These are phyloP conservation scores for Pseudogymnoascus sp. DNA, from an alignment of 2,329 filamentous ascomycete species.

Conservation along the genomic window DNA sequence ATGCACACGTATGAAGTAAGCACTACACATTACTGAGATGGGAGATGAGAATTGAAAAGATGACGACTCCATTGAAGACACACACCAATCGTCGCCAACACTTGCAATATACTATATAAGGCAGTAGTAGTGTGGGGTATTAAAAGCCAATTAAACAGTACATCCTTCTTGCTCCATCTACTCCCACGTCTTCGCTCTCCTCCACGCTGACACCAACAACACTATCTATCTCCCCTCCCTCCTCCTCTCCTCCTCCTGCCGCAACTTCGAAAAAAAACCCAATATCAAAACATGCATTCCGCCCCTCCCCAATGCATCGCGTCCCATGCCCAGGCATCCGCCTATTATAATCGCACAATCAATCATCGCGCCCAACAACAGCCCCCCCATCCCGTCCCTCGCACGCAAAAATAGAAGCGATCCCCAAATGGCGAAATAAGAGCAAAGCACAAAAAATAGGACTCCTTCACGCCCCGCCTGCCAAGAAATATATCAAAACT, in stretches of 20 bases:
- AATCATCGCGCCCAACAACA: not conserved
- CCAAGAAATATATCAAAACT: constrained; percentile 12
- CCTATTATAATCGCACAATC: constrained; percentile 10
- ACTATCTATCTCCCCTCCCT: not conserved
- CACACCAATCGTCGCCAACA: not conserved
- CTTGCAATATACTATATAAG: constrained; percentile 12
- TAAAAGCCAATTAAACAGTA: constrained; percentile 12
- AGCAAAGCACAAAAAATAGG: constrained; percentile 7
- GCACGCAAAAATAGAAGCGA: constrained; percentile 4
- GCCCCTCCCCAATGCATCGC: constrained; percentile 9
- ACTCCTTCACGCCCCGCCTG: constrained; percentile 11
- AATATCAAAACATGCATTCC: constrained; percentile 11
- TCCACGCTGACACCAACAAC: not conserved
- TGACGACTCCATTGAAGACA: not conserved
- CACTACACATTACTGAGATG: not conserved
- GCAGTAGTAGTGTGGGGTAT: constrained; percentile 10
- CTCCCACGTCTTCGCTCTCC: not conserved
- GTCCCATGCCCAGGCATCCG: constrained; percentile 8
- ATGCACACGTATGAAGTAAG: not conserved
- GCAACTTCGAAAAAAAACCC: not conserved
- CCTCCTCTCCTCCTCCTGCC: not conserved
- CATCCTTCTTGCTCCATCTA: constrained; percentile 7
- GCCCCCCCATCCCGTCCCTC: not conserved
- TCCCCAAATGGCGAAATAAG: constrained; percentile 5
- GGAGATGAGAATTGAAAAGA: not conserved